Evolutionary conservation across 352 stramenopile genomes (phyloP).

Genomic region (Saprolegnia parasitica): DNA sequence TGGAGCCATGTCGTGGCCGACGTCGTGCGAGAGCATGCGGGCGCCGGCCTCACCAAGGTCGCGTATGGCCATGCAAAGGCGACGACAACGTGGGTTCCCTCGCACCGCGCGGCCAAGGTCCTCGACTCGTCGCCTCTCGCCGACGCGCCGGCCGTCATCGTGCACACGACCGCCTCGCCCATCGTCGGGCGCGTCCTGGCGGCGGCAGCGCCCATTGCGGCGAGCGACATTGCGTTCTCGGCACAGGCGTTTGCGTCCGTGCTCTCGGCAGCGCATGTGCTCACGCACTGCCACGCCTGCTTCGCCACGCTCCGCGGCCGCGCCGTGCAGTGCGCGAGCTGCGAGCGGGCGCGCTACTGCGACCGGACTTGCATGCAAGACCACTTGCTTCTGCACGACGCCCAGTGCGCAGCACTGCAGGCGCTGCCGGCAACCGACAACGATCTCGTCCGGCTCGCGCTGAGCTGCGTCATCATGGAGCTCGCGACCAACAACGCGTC

Average conservation of each 20-base stretch:
- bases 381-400: slow-evolving; percentile 7
- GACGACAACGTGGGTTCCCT: not conserved
- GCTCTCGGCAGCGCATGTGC: not conserved
- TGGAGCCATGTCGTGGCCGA: not conserved
- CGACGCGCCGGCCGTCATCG: not conserved
- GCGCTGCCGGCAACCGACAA: not conserved
- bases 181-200: not conserved
- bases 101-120: not conserved
- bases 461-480: slow-evolving; percentile 17
- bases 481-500: slow-evolving; percentile 11
- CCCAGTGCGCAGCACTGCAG: not conserved
- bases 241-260: slow-evolving; percentile 1
- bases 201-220: not conserved
- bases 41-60: not conserved
- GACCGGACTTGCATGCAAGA: slow-evolving; percentile 21
- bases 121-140: not conserved
- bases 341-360: slow-evolving; percentile 17
- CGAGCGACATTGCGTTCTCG: slow-evolving; percentile 12
- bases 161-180: not conserved
- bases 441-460: slow-evolving; percentile 6
- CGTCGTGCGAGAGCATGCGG: not conserved
- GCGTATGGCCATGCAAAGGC: not conserved
- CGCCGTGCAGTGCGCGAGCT: slow-evolving; percentile 18
- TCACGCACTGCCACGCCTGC: slow-evolving; percentile 18
- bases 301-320: slow-evolving; percentile 12